Base-by-base conservation (phyloP, 352 stramenopile genomes). In the Phytophthora meadii region DNA sequence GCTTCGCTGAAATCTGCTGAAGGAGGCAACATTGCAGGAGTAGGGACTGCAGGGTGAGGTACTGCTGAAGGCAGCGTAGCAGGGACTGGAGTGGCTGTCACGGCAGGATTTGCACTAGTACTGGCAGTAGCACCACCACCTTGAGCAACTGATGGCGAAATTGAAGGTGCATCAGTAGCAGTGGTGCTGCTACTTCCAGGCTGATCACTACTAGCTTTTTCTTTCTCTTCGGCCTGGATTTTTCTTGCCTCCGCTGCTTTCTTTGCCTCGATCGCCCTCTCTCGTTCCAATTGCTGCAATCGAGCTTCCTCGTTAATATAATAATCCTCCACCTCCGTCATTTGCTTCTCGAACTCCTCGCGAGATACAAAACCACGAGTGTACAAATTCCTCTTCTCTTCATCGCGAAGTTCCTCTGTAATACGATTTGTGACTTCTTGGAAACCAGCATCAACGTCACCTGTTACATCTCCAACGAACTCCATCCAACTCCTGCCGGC, bases 391-490 rank as follows among this genome's bases (percentile, higher is more conserved):
- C 67, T 72, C 27, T 65, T 70, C 50, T 84, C 51, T 39, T 86
- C 55, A 30, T 79, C 74, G 48, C 77, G 60, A 41, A 93, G 47
- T 39, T 90, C 77, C 9, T 65, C 54, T 3, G 70, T 63, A 55
- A 94, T 94, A 15, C 60, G 45, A n/a, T 66, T 72, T 8, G 84
- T 94, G 28, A 74, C 61, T 15, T 75, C 63, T 3, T 84, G 27
- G 28, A 84, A 94, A 14, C 60, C 53, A 9, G 65, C 48, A 27
- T 90, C 73, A 15, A 90, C 15, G 5, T 62, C 51, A n/a, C 74
- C 79, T n/a, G 83, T 94, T 3, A 62, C 70, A 17, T 75, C 72
- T 24, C 87, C 82, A 34, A 94, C 48, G 55, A 92, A 94, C 39
- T 78, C 54, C 28, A 78, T 82, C 86, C 86, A 94, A 19, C 81